Evolutionary conservation across 192 early-diverging fungal genomes (phyloP).

Genomic region (Phlyctochytrium planicorne): DNA sequence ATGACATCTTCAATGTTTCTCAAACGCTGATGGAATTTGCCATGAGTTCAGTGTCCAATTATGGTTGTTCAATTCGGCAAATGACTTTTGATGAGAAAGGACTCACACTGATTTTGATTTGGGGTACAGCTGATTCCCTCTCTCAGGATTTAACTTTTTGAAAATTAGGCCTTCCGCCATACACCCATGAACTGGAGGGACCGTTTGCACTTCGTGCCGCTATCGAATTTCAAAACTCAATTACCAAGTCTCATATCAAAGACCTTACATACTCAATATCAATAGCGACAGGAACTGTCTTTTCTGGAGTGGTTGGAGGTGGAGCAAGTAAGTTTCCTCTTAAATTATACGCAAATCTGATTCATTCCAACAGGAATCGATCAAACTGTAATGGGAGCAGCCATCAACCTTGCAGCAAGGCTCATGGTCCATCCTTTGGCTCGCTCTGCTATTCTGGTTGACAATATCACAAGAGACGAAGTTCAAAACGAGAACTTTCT

Average conservation of each 20-base stretch:
- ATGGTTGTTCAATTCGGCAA: background rate
- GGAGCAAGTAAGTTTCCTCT: background rate
- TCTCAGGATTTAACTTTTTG: background rate
- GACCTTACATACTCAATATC: background rate
- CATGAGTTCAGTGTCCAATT: background rate
- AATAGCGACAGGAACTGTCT: background rate
- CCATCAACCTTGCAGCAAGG: conserved; percentile 28
- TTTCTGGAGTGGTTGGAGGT: background rate
- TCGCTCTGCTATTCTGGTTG: background rate
- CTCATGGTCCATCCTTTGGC: conserved; percentile 17
- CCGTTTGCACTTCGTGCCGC: background rate
- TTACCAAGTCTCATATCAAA: background rate
- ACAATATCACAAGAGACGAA: background rate
- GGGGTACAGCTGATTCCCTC: background rate
- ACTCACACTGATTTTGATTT: background rate
- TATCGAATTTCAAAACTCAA: background rate
- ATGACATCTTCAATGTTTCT: background rate
- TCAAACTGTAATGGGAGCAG: conserved; percentile 25
- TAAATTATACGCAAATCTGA: background rate
- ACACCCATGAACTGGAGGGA: background rate
- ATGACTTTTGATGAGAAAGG: background rate
- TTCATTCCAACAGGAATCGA: background rate
- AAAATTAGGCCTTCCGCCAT: background rate
- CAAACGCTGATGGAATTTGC: background rate
- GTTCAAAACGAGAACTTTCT: background rate